A percentile compares a stretch with the other conserved stretches of the same genome.
These are phyloP conservation scores for Drechslerella coelobrocha DNA, from an alignment of 2,329 filamentous ascomycete species.

Conservation along the genomic window DNA sequence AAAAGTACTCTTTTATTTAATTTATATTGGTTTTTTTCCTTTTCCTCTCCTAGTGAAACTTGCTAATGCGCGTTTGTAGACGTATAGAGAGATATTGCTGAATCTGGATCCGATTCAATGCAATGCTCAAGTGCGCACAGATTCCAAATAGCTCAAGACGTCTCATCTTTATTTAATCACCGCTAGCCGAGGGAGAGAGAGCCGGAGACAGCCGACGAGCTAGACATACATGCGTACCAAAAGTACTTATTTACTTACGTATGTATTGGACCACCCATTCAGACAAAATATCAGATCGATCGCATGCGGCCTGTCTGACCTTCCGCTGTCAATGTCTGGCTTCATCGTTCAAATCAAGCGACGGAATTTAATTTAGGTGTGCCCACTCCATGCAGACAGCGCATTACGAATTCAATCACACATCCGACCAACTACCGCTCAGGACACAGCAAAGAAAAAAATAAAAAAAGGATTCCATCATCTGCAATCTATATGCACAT, in stretches of 20 bases:
- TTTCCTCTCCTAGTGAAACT: too few species aligned
- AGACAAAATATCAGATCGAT: not conserved
- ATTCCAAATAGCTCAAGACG: not conserved
- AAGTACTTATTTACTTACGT: too few species aligned
- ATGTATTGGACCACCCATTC: not conserved
- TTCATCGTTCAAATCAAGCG: not conserved
- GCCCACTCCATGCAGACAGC: not conserved
- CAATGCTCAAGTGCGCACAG: too few species aligned
- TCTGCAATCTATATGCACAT: not conserved
- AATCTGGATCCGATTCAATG: not conserved
- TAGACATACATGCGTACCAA: too few species aligned
- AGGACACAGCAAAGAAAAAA: too few species aligned
- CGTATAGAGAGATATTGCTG: not conserved
- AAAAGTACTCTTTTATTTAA: too few species aligned
- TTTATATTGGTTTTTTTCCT: too few species aligned
- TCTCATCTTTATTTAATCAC: not conserved
- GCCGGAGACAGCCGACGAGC: too few species aligned
- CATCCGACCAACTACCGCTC: too few species aligned
- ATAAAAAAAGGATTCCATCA: too few species aligned
- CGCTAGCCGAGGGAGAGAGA: not conserved
- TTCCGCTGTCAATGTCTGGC: not conserved
- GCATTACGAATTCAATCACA: not conserved
- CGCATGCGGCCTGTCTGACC: not conserved
- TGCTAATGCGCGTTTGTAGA: not conserved
- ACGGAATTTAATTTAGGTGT: not conserved